Conservation (phyloP, 768 basidiomycete genomes). For the Rhodotorula diobovata region DNA sequence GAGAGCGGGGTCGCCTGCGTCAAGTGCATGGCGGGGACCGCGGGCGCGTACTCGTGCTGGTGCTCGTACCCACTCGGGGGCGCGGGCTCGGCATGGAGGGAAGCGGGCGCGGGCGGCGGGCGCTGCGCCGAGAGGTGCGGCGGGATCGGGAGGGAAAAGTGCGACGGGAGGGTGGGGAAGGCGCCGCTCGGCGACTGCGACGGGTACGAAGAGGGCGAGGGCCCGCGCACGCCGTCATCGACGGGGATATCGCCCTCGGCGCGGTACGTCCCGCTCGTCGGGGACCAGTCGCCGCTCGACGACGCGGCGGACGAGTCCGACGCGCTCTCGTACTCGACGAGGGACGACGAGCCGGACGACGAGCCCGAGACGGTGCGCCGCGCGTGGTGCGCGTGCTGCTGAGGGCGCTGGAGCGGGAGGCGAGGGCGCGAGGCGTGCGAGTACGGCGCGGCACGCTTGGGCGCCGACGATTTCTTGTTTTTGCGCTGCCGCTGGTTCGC, state of each 20-base stretch:
- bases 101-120: no score
- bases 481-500: constrained; percentile 27
- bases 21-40: neutral
- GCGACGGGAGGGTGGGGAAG: neutral
- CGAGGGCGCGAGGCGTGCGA: neutral
- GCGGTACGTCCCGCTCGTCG: neutral
- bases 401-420: neutral
- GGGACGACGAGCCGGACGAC: neutral
- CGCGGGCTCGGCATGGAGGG: no score
- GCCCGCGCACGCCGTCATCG: neutral
- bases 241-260: neutral
- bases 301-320: neutral
- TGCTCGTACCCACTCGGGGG: no score
- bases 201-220: neutral
- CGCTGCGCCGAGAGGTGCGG: no score
- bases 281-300: neutral
- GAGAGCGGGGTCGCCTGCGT: neutral
- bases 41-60: neutral
- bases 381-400: neutral
- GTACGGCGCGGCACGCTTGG: constrained; percentile 17
- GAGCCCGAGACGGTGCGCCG: constrained; percentile 24
- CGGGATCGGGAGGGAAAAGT: neutral
- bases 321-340: constrained; percentile 9
- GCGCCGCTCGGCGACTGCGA: neutral
- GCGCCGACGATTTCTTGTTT: neutral